Base-by-base conservation (phyloP, 208 protist species). In the Trypanosoma boissoni region DNA sequence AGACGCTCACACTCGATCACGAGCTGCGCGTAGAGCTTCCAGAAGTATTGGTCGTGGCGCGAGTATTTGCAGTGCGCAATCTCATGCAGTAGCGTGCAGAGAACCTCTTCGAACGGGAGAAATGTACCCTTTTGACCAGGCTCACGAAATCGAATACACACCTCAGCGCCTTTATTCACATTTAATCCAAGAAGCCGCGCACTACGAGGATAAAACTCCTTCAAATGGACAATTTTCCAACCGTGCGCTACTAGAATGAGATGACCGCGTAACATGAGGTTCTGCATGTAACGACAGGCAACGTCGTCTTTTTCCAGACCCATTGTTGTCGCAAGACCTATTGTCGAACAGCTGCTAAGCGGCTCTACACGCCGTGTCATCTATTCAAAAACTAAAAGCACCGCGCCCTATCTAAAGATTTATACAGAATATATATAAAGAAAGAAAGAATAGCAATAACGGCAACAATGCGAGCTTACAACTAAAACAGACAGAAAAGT, bases 1-100 rank as follows among this genome's bases (percentile, higher is more conserved):
- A 88, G 53, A 26, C 58, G 72, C 52, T 92, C 85, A 52, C 83
- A 90, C 61, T 95, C 83, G 16, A 60, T 55, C 14, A 90, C 78
- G 4, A 95, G 70, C 20, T 91, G 51, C 34, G 88, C 71, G 62
- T 92, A 90, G 7, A 91, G 72, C 34, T 69, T 49, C 83, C 86
- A 92, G 54, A 95, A 95, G 5, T 68, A 37, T 37, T 70, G 67
- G 51, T 92, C 66, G 56, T 95, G 89, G 27, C 58, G 67, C 0
- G 72, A 76, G 57, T 80, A 62, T 23, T 64, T 52, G 55, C 80
- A 91, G 60, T 97, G 91, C 4, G 81, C 83, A 12, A 97, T 67
- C 76, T 97, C 91, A 70, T 97, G 91, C 41, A 97, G 60, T 12
- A 88, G 74, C 1, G 88, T 97, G 59, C 83, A 87, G 0, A 95